Evolutionary conservation across 257 asterid genomes (phyloP), one percentile per base, ranked within the genome.

Genomic region (Penstemon eatonii): DNA sequence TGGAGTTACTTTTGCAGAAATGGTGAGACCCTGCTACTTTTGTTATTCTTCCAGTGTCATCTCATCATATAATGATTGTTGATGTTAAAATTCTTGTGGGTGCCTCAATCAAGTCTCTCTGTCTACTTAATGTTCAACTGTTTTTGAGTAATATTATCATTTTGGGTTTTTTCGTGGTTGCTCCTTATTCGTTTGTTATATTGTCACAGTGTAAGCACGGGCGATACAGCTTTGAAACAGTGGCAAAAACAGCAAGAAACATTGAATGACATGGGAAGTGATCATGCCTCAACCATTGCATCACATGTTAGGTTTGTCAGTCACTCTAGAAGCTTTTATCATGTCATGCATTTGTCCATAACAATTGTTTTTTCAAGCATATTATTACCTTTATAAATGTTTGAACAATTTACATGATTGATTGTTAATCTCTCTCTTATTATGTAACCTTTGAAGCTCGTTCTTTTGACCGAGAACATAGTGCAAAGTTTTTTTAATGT

Each of bases 1-100:
- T 91, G 88, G 95, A 91, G 78, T 75, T 78, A 47, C 83, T 91
- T 63, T 47, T 81, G 68, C 95, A 88, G 72, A 81, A 91, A 55
- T 85, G 96, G 97, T 90, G 54, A 68, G 60, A 44, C 18, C 15
- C 19, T 53, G 36, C 19, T 13, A n/a, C 6, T 43, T 12, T 39
- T 36, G 7, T 15, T 12, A 11, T 45, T 5, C 18, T 46, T 2
- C 7, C 25, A 57, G 45, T 66, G 8, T 54, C 41, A 38, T 40
- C 12, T 38, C 36, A 19, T 11, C 36, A 8, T 0, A 4, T 9
- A 6, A 46, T 3, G 11, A 46, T 9, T 1, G 4, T 10, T 9
- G 11, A 3, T 49, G 54, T 15, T 49, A 10, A 15, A 10, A 0
- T 9, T 49, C 54, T 49, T 49, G 19, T 49, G 18, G 54, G 54